Percentiles rank a stretch among this genome's conserved stretches.
phyloP scores from a whole-genome alignment of 257 asterid species.

The Asclepias syriaca region DNA sequence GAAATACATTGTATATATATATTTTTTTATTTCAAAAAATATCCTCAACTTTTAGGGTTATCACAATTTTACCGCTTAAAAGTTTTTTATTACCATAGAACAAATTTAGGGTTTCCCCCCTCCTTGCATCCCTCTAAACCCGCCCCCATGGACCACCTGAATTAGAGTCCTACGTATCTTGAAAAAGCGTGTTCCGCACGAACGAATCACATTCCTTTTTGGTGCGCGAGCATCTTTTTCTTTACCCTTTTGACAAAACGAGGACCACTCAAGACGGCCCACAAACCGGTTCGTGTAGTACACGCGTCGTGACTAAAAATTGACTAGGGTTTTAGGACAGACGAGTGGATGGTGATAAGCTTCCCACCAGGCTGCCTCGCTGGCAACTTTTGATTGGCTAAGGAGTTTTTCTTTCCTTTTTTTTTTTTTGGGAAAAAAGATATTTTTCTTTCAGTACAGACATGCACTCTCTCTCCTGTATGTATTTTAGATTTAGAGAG shows the following conservation, averaged over 20 bases:
- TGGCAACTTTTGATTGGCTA: neutral
- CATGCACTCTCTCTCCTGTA: neutral
- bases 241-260: neutral
- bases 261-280: neutral
- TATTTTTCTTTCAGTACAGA: neutral
- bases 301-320: constrained; percentile 2
- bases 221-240: neutral
- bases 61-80: neutral
- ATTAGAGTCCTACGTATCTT: neutral
- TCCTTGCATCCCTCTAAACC: too few species aligned
- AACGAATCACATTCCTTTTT: neutral
- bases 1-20: neutral
- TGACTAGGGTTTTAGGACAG: constrained; percentile 19
- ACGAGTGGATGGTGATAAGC: constrained; percentile 14
- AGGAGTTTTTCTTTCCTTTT: neutral
- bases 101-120: constrained; percentile 12
- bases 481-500: neutral
- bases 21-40: neutral
- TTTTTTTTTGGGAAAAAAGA: too few species aligned
- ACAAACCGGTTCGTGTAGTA: neutral
- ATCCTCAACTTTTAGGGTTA: constrained; percentile 17
- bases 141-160: neutral
- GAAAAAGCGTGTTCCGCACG: neutral
- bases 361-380: neutral
- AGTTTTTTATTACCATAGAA: neutral